Conservation (phyloP, 352 stramenopile genomes). For the Phytophthora idaei region DNA sequence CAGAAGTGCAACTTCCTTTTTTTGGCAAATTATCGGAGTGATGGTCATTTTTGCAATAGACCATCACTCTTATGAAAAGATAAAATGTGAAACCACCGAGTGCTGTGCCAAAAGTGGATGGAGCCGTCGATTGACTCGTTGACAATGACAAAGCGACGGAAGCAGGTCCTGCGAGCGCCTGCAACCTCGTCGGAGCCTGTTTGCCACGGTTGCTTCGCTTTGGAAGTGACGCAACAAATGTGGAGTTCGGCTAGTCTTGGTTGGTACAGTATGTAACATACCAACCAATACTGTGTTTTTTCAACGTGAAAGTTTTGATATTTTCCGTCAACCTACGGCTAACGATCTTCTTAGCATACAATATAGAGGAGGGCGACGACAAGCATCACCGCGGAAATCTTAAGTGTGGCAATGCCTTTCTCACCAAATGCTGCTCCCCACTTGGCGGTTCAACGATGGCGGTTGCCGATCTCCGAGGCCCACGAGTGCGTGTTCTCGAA, state of each 20-base stretch:
- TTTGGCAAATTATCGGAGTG: conserved; percentile 13
- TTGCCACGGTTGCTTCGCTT: conserved; percentile 33
- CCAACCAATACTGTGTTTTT: no score
- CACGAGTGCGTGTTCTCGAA: conserved; percentile 68
- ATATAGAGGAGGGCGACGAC: neutral
- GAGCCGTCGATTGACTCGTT: conserved; percentile 8
- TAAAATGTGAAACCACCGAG: no score
- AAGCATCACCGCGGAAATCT: neutral
- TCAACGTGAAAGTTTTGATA: neutral
- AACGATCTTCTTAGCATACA: conserved; percentile 2
- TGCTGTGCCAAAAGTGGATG: conserved; percentile 22
- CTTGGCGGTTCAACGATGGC: conserved; percentile 15
- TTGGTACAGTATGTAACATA: no score
- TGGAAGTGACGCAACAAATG: conserved; percentile 36
- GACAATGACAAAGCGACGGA: conserved; percentile 35
- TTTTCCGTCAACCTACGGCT: neutral
- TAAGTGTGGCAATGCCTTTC: neutral
- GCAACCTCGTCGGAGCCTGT: neutral
- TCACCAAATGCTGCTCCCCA: neutral
- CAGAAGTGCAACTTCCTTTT: neutral
- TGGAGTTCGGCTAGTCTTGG: conserved; percentile 13
- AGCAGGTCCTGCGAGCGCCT: conserved; percentile 12
- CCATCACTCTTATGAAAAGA: neutral
- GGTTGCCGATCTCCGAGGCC: conserved; percentile 57
- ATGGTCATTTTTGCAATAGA: conserved; percentile 10